Evolutionary conservation across 352 stramenopile genomes (phyloP).

Genomic region (Aphanomyces cochlioides): DNA sequence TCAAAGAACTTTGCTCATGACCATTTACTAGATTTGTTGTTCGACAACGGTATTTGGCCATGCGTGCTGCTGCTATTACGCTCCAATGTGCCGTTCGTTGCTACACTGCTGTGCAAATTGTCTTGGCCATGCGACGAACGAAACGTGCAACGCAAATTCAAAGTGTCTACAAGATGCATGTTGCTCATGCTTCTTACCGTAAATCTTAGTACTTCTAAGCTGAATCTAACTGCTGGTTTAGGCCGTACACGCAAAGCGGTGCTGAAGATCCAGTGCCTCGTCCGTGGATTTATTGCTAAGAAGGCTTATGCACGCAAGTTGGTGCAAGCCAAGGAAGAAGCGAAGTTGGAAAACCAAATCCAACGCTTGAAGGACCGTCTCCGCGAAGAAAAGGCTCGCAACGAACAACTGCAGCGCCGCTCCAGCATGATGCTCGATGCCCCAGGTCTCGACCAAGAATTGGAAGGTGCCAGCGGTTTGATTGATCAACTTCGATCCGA

Average conservation of each 20-base stretch:
- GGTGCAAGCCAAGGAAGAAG: slow-evolving; percentile 89
- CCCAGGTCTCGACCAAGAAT: slow-evolving; percentile 22
- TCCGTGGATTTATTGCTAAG: slow-evolving; percentile 76
- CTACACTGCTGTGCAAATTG: slow-evolving; percentile 53
- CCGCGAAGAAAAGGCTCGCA: slow-evolving; percentile 84
- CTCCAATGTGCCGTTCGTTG: slow-evolving; percentile 68
- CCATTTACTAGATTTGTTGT: slow-evolving; percentile 27
- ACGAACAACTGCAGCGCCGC: slow-evolving; percentile 41
- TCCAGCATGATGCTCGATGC: slow-evolving; percentile 14
- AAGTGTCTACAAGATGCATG: slow-evolving; percentile 79
- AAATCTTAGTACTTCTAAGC: slow-evolving; percentile 25
- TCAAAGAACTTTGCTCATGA: not conserved
- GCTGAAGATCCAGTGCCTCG: slow-evolving; percentile 71
- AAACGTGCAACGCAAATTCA: slow-evolving; percentile 79
- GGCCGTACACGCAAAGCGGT: slow-evolving; percentile 55
- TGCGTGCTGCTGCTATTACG: slow-evolving; percentile 52
- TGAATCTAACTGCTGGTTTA: slow-evolving; percentile 27
- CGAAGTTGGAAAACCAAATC: slow-evolving; percentile 96
- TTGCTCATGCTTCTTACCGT: slow-evolving; percentile 57
- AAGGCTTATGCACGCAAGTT: slow-evolving; percentile 69
- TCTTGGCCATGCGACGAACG: slow-evolving; percentile 56
- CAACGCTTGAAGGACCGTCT: slow-evolving; percentile 88
- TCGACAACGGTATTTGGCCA: slow-evolving; percentile 53
- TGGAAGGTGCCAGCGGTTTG: slow-evolving; percentile 74
- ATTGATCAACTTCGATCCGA: slow-evolving; percentile 82